Evolutionary conservation across 352 stramenopile genomes (phyloP), one percentile per base, ranked within the genome.

Genomic region (Phytopythium vexans): DNA sequence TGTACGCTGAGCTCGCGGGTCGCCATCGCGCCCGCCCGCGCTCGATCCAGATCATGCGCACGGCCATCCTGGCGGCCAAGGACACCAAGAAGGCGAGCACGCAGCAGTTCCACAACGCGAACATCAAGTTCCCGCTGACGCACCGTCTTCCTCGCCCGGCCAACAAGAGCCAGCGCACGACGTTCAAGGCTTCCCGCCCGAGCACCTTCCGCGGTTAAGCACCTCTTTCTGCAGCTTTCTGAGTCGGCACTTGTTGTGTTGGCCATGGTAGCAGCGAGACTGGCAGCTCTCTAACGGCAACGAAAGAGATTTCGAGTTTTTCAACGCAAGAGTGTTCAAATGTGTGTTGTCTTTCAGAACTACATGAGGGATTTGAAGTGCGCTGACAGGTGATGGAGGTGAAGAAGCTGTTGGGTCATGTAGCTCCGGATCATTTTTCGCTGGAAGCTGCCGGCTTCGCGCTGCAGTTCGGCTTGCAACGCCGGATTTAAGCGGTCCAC

Each of bases 1-100:
- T 99, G 62, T 99, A 99, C 86, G 66, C 97, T 38, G 97, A 99
- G 81, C 98, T 99, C 69, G 97, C 97, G 47, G 97, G 97, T 69
- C 93, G 97, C 71, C 97, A 99, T 88, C 96, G 97, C 46, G 82
- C 85, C 15, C 96, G 97, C 64, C 92, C 93, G 61, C 89, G 95
- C 72, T 99, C 95, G 62, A 99, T 99, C 74, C 97, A 99, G 86
- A 99, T 99, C 78, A 99, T 99, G 84, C 88, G 96, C 68, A 99
- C 97, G 41, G 91, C 86, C 33, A 98, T 97, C 58, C 74, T 99
- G 37, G 84, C 89, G 36, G 84, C 89, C 57, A 97, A 97, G 79
- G 94, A 99, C 76, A 92, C 97, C 52, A 97, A 98, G 86, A 96
- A 98, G 80, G 51, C 74, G 38, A 97, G 97, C 77, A 90, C 97